Evolutionary conservation across 768 basidiomycete species (phyloP), one percentile per base, ranked within the genome.

Genomic region (Botryobasidium botryosum): DNA sequence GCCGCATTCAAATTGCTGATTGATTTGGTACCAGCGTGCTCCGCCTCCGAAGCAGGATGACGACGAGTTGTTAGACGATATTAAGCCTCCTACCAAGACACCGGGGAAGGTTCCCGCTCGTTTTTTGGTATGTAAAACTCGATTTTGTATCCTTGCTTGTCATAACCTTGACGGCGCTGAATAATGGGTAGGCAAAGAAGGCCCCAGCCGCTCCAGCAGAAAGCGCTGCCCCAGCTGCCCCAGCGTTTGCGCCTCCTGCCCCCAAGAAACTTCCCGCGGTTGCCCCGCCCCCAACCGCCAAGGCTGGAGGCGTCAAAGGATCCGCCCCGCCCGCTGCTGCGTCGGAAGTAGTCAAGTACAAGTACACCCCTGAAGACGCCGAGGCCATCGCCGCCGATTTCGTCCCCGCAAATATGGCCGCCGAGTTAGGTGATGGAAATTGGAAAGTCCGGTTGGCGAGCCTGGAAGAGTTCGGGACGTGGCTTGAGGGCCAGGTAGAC

Each of bases 401-500:
- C 5, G 72, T 97, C 41, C 90, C 92, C 0, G 55, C 68, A 1
- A 68, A 74, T 20, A 71, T 85, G 24, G 66, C 80, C 41, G 71
- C 71, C 4, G 79, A 80, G 49, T 64, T 96, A 6, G 76, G 65
- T n/a, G 88, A 96, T 59, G 63, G 75, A 1, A 88, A 88, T 54
- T 99, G 94, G 94, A 99, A 99, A 64, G 68, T 74, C 10, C 68
- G 94, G 45, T 65, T 99, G 38, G 81, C 81, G 29, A 86, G 82
- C 5, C 66, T 90, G 20, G 91, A 94, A 45, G 83, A 82, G 57
- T 71, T 97, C 75, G 67, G 70, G 1, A 61, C 65, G 4, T 97
- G 94, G 92, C 62, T 88, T 4, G 78, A 87, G 47, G 56, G 57
- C 6, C 68, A 70, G 24, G 69, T 75, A 10, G 68, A 71, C 27